Conservation (phyloP, 306 rosid species). For the Luffa acutangula region DNA sequence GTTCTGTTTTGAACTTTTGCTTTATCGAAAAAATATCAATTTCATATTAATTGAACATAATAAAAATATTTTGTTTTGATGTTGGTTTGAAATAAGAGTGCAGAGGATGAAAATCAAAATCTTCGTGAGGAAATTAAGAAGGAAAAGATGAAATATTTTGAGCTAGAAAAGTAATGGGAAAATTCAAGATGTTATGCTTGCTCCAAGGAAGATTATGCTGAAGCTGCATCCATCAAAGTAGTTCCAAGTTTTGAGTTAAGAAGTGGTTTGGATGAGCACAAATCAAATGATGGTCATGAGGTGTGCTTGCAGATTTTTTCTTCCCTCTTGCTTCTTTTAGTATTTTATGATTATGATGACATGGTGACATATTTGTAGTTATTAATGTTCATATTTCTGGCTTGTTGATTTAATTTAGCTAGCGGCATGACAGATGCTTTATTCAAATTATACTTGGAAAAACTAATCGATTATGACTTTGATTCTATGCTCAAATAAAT, state of each 20-base stretch:
- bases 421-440: not conserved
- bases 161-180: slow-evolving; percentile 36
- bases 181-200: slow-evolving; percentile 45
- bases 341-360: not conserved
- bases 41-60: not conserved
- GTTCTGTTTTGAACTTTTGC: not conserved
- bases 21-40: not conserved
- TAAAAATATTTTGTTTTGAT: not conserved
- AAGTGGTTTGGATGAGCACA: slow-evolving; percentile 5
- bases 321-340: not conserved
- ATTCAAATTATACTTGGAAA: not conserved
- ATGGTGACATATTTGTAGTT: not conserved
- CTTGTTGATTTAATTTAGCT: slow-evolving; percentile 2
- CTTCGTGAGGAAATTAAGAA: slow-evolving; percentile 37
- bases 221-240: slow-evolving; percentile 7
- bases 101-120: slow-evolving; percentile 40
- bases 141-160: slow-evolving; percentile 37
- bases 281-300: slow-evolving; percentile 11
- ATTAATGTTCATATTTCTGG: not conserved
- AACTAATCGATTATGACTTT: not conserved
- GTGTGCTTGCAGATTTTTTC: slow-evolving; percentile 6
- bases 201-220: slow-evolving; percentile 21
- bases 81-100: slow-evolving; percentile 35
- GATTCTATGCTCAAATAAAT: not conserved
- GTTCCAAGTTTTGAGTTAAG: not conserved